Base-by-base conservation (phyloP, 1,139 yeast genomes). In the Yamadazyma trypodendri region DNA sequence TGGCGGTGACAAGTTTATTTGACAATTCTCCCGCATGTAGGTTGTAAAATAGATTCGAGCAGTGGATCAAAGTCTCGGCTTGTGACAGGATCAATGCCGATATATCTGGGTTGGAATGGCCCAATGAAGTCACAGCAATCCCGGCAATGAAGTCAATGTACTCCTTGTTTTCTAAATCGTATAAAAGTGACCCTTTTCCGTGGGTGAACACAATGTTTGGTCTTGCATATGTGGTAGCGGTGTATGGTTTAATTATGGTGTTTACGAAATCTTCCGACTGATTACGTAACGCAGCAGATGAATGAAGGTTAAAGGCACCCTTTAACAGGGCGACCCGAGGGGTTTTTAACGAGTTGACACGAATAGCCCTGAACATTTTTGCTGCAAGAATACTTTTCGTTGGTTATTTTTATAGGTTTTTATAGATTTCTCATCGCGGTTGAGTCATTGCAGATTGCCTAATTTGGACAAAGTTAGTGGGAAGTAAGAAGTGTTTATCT, bases 91-190 rank as follows among this genome's bases (percentile, higher is more conserved):
- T 60, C 44, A 92, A 77, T 41, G 82, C 67, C 4, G 95, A 75
- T 28, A 92, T 73, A 45, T 79, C 82, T 4, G 81, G 79, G 53
- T 92, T 76, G 23, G 89, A 70, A 60, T 92, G 98, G 3, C 98
- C 98, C 46, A 92, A 68, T 1, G 86, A 82, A n/a, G 96, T 90
- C 12, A 92, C 98, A 1, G 98, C 97, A 49, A 92, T 89, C 36
- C 98, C 98, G 2, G 97, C 89, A 2, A 90, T 82, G 62, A 92
- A 90, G 58, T 92, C 98, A 38, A 92, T 74, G 57, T 84, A 92
- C 55, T 84, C 75, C 36, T 83, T 70, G 53, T 85, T 75, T 54
- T 85, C 90, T 38, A 84, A 64, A 56, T 92, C 98, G 69, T 82
- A 86, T 41, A 88, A 60, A 42, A 72, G 65, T 11, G 88, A 75